phyloP scores from a whole-genome alignment of 1,284 basidiomycete genomes.

The Naganishia sp. region DNA sequence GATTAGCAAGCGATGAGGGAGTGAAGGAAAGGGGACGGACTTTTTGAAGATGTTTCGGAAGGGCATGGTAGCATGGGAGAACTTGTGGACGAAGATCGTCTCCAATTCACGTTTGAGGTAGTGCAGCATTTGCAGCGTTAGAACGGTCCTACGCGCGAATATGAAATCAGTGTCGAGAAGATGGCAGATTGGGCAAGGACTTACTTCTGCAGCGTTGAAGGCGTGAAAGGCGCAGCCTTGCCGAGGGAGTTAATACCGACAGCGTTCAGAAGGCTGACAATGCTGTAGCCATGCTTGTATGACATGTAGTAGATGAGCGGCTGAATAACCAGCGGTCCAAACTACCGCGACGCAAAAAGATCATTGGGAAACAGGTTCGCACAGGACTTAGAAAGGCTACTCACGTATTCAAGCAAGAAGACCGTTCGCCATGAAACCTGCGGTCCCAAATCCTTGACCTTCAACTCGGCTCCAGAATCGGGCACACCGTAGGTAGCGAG shows the following conservation, averaged over 20 bases:
- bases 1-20: background rate
- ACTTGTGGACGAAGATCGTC: conserved; percentile 90
- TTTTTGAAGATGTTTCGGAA: conserved; percentile 85
- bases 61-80: conserved; percentile 95
- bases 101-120: conserved; percentile 92
- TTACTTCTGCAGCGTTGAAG: conserved; percentile 67
- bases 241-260: conserved; percentile 15
- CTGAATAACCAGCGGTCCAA: conserved; percentile 88
- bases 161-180: background rate
- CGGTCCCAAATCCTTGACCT: conserved; percentile 81
- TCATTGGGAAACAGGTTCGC: background rate
- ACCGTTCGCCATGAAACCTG: conserved; percentile 85
- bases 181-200: background rate
- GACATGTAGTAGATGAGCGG: conserved; percentile 75
- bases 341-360: conserved; percentile 55
- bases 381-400: conserved; percentile 45
- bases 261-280: conserved; percentile 5
- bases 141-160: conserved; percentile 64
- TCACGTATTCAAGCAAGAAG: conserved; percentile 86
- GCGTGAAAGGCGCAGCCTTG: conserved; percentile 25
- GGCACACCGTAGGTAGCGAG: conserved; percentile 63
- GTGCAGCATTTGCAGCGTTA: conserved; percentile 77
- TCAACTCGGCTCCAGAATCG: conserved; percentile 63
- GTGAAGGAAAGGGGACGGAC: conserved; percentile 56
- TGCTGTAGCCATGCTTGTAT: conserved; percentile 43